phyloP scores from a whole-genome alignment of 129 eudicot genomes.

The Lonicera japonica region DNA sequence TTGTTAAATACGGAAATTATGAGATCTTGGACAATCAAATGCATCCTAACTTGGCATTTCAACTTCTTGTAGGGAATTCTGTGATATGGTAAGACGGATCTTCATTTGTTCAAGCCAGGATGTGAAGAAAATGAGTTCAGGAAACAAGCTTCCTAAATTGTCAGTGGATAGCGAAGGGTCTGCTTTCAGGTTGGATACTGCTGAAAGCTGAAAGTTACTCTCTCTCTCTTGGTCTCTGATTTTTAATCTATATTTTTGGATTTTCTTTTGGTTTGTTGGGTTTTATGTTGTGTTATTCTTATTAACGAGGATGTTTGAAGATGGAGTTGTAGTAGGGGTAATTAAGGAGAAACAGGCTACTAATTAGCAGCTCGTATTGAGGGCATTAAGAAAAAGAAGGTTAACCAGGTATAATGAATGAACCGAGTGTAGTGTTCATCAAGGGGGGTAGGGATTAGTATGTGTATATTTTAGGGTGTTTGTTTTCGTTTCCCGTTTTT shows the following conservation, averaged over 20 bases:
- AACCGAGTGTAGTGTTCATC: not conserved
- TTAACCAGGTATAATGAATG: not conserved
- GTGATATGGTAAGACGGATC: constrained; percentile 67
- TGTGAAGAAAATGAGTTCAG: constrained; percentile 64
- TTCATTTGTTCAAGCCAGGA: constrained; percentile 73
- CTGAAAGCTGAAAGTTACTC: not conserved
- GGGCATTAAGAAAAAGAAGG: not conserved
- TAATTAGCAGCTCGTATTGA: constrained; percentile 1
- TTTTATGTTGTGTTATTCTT: too few relatives aligned
- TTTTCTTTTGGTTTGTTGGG: not conserved
- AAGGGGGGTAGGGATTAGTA: not conserved
- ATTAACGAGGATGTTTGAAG: too few relatives aligned
- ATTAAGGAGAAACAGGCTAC: not conserved
- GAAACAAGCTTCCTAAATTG: constrained; percentile 40
- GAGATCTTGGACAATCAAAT: too few relatives aligned
- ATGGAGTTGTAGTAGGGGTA: too few relatives aligned
- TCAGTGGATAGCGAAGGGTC: constrained; percentile 35
- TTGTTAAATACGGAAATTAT: too few relatives aligned
- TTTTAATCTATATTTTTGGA: not conserved
- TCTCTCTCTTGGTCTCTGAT: not conserved
- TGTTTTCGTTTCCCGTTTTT: too few relatives aligned
- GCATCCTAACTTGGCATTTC: too few relatives aligned
- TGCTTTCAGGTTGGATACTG: constrained; percentile 37
- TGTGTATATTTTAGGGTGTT: not conserved
- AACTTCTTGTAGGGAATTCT: constrained; percentile 53